Percentiles rank a stretch among this genome's conserved stretches.
Evolutionary conservation across 768 basidiomycete species (phyloP).

Genomic region (Suillus cothurnatus): DNA sequence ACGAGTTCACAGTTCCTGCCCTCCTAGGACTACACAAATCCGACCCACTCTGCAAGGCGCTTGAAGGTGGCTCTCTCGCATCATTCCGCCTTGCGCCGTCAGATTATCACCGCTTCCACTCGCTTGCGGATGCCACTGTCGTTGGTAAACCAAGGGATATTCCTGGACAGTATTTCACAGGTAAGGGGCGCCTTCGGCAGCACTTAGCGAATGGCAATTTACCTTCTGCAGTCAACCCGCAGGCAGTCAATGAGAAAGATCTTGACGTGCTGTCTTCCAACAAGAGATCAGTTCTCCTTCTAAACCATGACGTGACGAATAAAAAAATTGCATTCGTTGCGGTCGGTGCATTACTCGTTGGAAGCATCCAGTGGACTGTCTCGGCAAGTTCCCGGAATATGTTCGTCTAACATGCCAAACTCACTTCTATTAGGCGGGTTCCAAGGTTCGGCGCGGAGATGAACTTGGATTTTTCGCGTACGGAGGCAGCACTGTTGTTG

Average conservation of each 20-base stretch:
- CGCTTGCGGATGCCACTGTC: slow-evolving; percentile 60
- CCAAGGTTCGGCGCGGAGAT: slow-evolving; percentile 61
- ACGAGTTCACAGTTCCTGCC: slow-evolving; percentile 63
- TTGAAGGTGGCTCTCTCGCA: slow-evolving; percentile 53
- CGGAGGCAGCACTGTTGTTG: slow-evolving; percentile 75
- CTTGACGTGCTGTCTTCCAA: slow-evolving; percentile 71
- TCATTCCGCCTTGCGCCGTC: slow-evolving; percentile 78
- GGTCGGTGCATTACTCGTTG: slow-evolving; percentile 82
- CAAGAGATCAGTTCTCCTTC: slow-evolving; percentile 54
- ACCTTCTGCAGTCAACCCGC: slow-evolving; percentile 61
- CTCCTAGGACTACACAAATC: slow-evolving; percentile 52
- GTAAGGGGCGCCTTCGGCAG: slow-evolving; percentile 28
- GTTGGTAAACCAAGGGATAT: slow-evolving; percentile 44
- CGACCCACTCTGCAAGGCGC: slow-evolving; percentile 43
- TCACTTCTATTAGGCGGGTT: slow-evolving; percentile 37
- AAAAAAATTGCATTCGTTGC: slow-evolving; percentile 68
- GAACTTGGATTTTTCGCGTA: slow-evolving; percentile 72
- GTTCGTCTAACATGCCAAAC: neutral
- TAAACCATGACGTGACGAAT: slow-evolving; percentile 49
- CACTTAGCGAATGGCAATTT: neutral
- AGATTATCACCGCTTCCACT: slow-evolving; percentile 84
- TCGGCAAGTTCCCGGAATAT: slow-evolving; percentile 17
- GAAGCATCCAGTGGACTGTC: slow-evolving; percentile 67
- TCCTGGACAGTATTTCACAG: slow-evolving; percentile 63
- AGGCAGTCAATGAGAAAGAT: slow-evolving; percentile 68